phyloP scores from a whole-genome alignment of 495 filamentous ascomycete genomes.

The Aspergillus egyptiacus region DNA sequence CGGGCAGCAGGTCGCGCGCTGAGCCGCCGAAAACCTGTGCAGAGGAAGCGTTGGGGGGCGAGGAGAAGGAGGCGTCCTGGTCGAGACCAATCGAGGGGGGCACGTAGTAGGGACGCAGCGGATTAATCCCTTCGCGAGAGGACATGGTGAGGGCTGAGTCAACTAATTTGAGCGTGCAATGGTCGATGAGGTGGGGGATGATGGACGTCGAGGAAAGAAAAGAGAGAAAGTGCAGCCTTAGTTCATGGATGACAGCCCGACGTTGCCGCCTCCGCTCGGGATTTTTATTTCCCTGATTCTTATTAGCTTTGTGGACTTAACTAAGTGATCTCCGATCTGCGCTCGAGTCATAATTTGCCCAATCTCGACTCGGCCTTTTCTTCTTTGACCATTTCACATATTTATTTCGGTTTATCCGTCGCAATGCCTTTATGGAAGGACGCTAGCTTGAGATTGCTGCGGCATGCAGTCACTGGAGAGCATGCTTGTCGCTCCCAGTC shows the following conservation, averaged over 20 bases:
- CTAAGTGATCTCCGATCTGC: not conserved
- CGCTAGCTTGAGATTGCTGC: constrained; percentile 30
- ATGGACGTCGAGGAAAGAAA: constrained; percentile 2
- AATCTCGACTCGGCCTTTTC: constrained; percentile 4
- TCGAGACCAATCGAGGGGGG: constrained; percentile 67
- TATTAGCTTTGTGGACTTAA: constrained; percentile 1
- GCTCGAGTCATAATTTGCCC: not conserved
- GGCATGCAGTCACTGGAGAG: constrained; percentile 28
- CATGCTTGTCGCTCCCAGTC: constrained; percentile 28
- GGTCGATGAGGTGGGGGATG: constrained; percentile 6
- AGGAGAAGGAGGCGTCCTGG: constrained; percentile 24
- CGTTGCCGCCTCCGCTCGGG: constrained; percentile 20
- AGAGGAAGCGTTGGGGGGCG: constrained; percentile 41
- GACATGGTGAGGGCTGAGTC: constrained; percentile 25
- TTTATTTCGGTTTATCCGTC: not conserved
- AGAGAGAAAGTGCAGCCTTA: constrained; percentile 2
- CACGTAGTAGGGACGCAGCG: constrained; percentile 89
- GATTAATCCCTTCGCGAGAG: constrained; percentile 66
- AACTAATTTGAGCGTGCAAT: constrained; percentile 4
- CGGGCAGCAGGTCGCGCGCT: constrained; percentile 75
- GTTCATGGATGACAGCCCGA: constrained; percentile 13
- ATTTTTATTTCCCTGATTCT: constrained; percentile 16
- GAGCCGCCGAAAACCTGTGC: constrained; percentile 58
- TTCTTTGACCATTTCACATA: not conserved
- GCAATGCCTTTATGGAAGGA: constrained; percentile 38